A percentile compares a stretch with the other conserved stretches of the same genome.
phyloP scores from a whole-genome alignment of 805 yeast genomes.

The Candida sakaeoensis region DNA sequence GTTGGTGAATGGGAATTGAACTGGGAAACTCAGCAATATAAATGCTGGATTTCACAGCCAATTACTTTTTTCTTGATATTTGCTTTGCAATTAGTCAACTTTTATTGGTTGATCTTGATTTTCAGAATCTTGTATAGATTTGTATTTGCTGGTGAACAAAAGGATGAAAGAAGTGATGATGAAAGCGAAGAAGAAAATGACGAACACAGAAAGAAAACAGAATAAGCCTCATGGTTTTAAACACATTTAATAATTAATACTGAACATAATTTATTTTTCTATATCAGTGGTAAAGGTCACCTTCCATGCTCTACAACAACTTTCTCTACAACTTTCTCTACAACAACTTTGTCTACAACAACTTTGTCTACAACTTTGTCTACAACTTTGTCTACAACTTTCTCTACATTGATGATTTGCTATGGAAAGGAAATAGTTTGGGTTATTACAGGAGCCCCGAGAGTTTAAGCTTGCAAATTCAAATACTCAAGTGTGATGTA shows the following conservation, averaged over 20 bases:
- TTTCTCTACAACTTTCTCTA: too few relatives aligned
- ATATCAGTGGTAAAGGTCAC: too few relatives aligned
- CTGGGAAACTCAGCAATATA: constrained; percentile 90
- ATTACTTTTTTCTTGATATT: constrained; percentile 76
- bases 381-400: too few relatives aligned
- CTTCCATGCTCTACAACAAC: too few relatives aligned
- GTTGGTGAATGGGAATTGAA: constrained; percentile 79
- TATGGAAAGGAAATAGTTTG: too few relatives aligned
- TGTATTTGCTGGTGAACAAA: constrained; percentile 49
- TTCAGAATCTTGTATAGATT: constrained; percentile 71
- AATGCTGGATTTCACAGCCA: constrained; percentile 92
- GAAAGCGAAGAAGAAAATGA: constrained; percentile 51
- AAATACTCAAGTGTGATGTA: too few relatives aligned
- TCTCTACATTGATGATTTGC: too few relatives aligned
- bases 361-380: too few relatives aligned
- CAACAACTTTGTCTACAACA: too few relatives aligned
- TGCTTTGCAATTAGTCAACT: constrained; percentile 80
- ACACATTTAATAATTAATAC: constrained; percentile 3
- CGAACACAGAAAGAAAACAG: constrained; percentile 19
- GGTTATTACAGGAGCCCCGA: too few relatives aligned
- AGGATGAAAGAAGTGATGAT: constrained; percentile 85
- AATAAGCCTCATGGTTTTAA: constrained; percentile 5
- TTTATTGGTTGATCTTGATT: constrained; percentile 84
- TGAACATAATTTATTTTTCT: not conserved
- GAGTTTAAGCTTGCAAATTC: too few relatives aligned